A percentile compares a stretch with the other conserved stretches of the same genome.
Evolutionary conservation across 495 filamentous ascomycete species (phyloP).

Genomic region (Penicillium bovifimosum): DNA sequence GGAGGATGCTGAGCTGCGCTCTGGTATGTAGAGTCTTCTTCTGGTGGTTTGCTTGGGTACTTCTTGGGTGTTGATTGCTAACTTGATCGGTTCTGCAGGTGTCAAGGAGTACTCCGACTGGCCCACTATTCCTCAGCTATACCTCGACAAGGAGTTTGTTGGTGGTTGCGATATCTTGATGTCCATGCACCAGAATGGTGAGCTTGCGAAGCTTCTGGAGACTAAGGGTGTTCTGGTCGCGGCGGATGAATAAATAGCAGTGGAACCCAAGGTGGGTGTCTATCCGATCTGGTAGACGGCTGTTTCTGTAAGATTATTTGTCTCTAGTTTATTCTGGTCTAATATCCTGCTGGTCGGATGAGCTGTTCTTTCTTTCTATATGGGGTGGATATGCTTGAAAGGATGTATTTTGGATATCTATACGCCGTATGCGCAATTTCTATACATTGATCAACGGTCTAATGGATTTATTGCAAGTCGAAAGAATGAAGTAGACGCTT

Average conservation of each 20-base stretch:
- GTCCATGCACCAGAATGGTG: conserved; percentile 95
- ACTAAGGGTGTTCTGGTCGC: conserved; percentile 77
- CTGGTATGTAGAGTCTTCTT: conserved; percentile 55
- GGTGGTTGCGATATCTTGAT: conserved; percentile 96
- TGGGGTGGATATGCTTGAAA: background rate
- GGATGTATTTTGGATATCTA: too few species aligned
- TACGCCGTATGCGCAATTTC: too few species aligned
- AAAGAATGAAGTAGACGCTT: background rate
- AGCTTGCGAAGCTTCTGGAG: conserved; percentile 83
- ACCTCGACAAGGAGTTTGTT: conserved; percentile 90
- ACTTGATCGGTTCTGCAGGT: conserved; percentile 44
- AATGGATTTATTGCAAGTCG: background rate
- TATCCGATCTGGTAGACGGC: background rate
- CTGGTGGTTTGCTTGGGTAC: background rate
- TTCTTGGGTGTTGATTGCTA: background rate
- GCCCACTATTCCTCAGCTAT: conserved; percentile 97
- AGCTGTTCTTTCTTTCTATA: background rate
- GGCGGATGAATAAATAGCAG: conserved; percentile 36
- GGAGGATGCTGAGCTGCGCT: conserved; percentile 78
- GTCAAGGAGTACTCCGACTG: conserved; percentile 99
- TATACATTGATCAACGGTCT: background rate
- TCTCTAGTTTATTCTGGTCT: conserved; percentile 8
- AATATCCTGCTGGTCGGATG: conserved; percentile 11
- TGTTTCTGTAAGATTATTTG: conserved; percentile 19
- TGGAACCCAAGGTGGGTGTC: background rate